Evolutionary conservation across 768 basidiomycete species (phyloP).

Genomic region (Leccinum pellstonianum): DNA sequence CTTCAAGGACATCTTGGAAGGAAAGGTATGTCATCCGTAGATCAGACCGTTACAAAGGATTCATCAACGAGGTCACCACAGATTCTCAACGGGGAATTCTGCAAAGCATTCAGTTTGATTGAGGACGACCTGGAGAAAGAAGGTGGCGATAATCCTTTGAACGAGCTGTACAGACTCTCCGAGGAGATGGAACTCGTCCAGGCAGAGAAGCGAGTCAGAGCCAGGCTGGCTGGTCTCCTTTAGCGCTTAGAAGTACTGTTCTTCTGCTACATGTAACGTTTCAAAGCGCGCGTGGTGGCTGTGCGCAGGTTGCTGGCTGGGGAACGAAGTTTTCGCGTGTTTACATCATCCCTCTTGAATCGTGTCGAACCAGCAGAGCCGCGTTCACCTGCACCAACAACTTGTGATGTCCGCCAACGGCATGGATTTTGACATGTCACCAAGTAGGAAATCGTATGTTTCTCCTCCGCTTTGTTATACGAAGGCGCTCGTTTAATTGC

Average conservation of each 20-base stretch:
- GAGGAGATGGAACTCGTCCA: constrained; percentile 54
- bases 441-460: constrained; percentile 59
- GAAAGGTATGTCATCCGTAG: constrained; percentile 40
- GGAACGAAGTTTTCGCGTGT: constrained; percentile 38
- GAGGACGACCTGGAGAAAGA: constrained; percentile 58
- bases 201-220: constrained; percentile 59
- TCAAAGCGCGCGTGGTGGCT: constrained; percentile 17
- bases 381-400: constrained; percentile 2
- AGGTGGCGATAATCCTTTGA: constrained; percentile 53
- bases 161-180: constrained; percentile 48
- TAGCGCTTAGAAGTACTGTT: constrained; percentile 3
- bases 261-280: background rate
- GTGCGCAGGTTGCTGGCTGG: constrained; percentile 16
- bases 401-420: constrained; percentile 46
- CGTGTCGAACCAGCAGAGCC: constrained; percentile 11
- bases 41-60: background rate
- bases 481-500: constrained; percentile 5
- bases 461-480: constrained; percentile 15
- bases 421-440: constrained; percentile 66
- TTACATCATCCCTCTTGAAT: constrained; percentile 19
- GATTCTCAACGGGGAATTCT: constrained; percentile 62
- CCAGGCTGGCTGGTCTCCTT: constrained; percentile 43
- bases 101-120: constrained; percentile 51
- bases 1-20: constrained; percentile 58
- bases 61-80: constrained; percentile 18